Percentiles rank a stretch among this genome's conserved stretches.
Conservation (phyloP, 1,284 basidiomycete genomes). For the Cutaneotrichosporon sp. region DNA sequence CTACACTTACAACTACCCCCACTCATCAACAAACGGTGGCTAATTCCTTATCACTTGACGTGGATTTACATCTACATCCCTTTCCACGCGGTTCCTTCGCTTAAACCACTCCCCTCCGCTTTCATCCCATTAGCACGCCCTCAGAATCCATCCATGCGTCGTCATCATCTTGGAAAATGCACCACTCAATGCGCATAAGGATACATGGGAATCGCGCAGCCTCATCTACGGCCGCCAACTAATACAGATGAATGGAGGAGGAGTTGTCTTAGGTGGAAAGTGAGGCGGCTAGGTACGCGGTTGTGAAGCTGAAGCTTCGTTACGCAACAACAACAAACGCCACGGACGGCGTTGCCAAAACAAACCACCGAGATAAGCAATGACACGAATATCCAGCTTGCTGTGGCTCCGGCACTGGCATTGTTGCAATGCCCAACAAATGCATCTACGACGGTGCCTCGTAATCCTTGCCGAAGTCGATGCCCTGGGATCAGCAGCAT, state of each 20-base stretch:
- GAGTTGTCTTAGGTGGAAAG: background rate
- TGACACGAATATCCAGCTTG: conserved; percentile 3
- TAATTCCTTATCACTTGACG: conserved; percentile 1
- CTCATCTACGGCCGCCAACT: background rate
- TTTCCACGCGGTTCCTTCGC: background rate
- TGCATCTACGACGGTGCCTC: conserved; percentile 29
- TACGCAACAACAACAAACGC: conserved; percentile 10
- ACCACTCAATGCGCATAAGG: background rate
- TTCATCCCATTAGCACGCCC: too few relatives aligned
- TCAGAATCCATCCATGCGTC: background rate
- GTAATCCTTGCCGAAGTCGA: conserved; percentile 53
- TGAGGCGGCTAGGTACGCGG: too few relatives aligned
- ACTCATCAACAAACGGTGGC: background rate
- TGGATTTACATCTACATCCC: background rate
- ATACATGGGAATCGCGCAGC: background rate
- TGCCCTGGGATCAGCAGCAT: conserved; percentile 33
- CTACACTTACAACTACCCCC: background rate
- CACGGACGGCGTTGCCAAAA: conserved; percentile 6
- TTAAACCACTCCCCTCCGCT: background rate
- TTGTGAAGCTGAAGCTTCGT: background rate
- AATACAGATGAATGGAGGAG: background rate
- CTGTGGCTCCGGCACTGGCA: background rate
- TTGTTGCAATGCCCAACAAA: background rate
- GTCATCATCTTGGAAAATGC: background rate
- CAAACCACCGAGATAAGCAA: conserved; percentile 13